phyloP scores from a whole-genome alignment of 192 early-diverging fungal species.

The Gryganskiella cystojenkinii region DNA sequence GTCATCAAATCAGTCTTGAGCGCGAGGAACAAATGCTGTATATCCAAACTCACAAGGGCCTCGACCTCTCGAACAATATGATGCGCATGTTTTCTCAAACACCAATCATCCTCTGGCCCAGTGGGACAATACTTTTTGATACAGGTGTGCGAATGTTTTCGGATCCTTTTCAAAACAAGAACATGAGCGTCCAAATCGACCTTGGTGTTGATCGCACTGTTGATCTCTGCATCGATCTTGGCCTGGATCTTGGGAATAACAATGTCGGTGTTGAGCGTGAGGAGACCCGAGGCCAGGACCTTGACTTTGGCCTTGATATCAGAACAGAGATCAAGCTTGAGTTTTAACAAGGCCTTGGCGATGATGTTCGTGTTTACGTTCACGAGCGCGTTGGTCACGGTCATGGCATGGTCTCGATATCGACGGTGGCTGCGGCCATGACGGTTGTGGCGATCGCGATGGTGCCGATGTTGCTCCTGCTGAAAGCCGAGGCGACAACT shows the following conservation, averaged over 20 bases:
- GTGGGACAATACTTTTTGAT: conserved; percentile 17
- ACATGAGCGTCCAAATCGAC: conserved; percentile 17
- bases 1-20: conserved; percentile 28
- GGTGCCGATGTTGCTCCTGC: neutral
- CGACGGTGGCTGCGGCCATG: neutral
- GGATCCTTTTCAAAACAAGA: conserved; percentile 19
- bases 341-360: conserved; percentile 12
- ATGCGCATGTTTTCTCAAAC: conserved; percentile 3
- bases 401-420: neutral
- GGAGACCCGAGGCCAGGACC: neutral
- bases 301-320: conserved; percentile 21
- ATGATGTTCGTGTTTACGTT: conserved; percentile 18
- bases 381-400: conserved; percentile 1
- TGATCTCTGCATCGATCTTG: neutral
- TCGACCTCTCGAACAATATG: conserved; percentile 12
- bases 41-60: conserved; percentile 6
- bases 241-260: conserved; percentile 8
- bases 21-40: conserved; percentile 25
- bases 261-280: neutral
- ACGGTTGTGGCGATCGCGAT: neutral
- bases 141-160: neutral
- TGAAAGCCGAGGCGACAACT: too few species aligned
- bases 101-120: neutral
- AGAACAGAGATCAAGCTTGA: conserved; percentile 18
- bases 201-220: conserved; percentile 14